These are phyloP conservation scores for Fagopyrum homotropicum DNA, from an alignment of 148 eudicot species.

Conservation along the genomic window DNA sequence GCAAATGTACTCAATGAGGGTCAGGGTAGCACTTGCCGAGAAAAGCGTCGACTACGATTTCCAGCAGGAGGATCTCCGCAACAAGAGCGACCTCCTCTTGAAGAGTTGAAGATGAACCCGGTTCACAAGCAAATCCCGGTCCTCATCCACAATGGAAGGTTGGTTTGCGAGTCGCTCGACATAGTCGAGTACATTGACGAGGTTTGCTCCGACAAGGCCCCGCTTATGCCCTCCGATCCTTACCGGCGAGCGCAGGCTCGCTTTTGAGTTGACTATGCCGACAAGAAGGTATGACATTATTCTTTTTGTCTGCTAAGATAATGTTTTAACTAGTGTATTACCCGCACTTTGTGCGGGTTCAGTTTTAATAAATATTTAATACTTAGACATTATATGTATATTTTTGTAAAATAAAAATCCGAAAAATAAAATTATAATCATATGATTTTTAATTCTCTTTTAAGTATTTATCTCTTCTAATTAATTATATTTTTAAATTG, in stretches of 20 bases:
- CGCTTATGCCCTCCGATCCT: no score
- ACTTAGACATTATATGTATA: no score
- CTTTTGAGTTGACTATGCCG: constrained; percentile 51
- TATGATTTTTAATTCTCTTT: no score
- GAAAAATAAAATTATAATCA: no score
- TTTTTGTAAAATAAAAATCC: no score
- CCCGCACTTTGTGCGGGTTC: no score
- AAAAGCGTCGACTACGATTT: constrained; percentile 28
- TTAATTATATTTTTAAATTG: no score
- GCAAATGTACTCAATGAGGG: constrained; percentile 25
- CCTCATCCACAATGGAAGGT: background rate
- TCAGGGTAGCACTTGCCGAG: constrained; percentile 31
- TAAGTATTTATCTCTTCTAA: no score
- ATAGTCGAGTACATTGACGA: constrained; percentile 2
- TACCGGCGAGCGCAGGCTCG: constrained; percentile 39
- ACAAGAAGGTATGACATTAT: constrained; percentile 51
- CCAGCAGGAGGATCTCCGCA: background rate
- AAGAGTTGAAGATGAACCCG: background rate
- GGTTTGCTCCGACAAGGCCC: constrained; percentile 9
- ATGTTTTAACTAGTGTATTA: no score
- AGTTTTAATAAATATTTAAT: no score
- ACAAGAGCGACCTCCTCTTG: no score
- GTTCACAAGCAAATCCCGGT: constrained; percentile 1
- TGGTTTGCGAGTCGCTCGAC: background rate
- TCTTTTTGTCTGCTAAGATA: no score